A percentile compares a stretch with the other conserved stretches of the same genome.
These are phyloP conservation scores for Nakaseomyces uthaithaninus DNA, from an alignment of 1,139 yeast genomes.

Conservation along the genomic window DNA sequence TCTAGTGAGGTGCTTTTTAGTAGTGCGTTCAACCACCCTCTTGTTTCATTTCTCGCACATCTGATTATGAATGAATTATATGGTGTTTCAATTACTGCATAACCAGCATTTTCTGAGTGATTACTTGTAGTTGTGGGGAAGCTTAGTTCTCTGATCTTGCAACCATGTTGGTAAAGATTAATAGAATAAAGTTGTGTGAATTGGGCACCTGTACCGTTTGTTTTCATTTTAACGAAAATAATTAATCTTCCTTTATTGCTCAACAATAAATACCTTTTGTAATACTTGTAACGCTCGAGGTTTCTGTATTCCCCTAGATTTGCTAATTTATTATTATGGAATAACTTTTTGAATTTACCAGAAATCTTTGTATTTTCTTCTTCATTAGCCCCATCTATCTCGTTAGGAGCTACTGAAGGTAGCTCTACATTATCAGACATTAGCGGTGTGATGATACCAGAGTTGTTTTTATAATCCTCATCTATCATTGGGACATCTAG, in stretches of 20 bases:
- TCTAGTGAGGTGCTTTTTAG: slow-evolving; percentile 13
- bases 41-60: slow-evolving; percentile 14
- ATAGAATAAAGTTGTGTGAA: slow-evolving; percentile 25
- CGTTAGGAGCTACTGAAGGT: not conserved
- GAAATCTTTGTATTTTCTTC: slow-evolving; percentile 15
- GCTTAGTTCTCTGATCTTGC: slow-evolving; percentile 23
- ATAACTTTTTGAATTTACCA: slow-evolving; percentile 25
- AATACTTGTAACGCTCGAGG: slow-evolving; percentile 17
- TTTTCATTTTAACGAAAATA: slow-evolving; percentile 22
- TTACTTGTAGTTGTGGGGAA: slow-evolving; percentile 11
- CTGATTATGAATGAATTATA: slow-evolving; percentile 26
- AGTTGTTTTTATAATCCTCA: slow-evolving; percentile 12
- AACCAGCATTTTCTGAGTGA: slow-evolving; percentile 11
- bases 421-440: slow-evolving; percentile 7
- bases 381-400: not conserved
- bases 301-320: slow-evolving; percentile 9
- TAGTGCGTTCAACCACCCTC: slow-evolving; percentile 25
- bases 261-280: slow-evolving; percentile 20
- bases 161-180: slow-evolving; percentile 24
- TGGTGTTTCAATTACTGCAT: slow-evolving; percentile 27
- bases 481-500: slow-evolving; percentile 15
- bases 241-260: slow-evolving; percentile 29
- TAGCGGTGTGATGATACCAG: slow-evolving; percentile 6
- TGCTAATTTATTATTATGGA: slow-evolving; percentile 11
- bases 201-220: slow-evolving; percentile 11